A percentile compares a stretch with the other conserved stretches of the same genome.
Conservation (phyloP, 2,329 filamentous ascomycete genomes). For the Hypoxylon sp. region DNA sequence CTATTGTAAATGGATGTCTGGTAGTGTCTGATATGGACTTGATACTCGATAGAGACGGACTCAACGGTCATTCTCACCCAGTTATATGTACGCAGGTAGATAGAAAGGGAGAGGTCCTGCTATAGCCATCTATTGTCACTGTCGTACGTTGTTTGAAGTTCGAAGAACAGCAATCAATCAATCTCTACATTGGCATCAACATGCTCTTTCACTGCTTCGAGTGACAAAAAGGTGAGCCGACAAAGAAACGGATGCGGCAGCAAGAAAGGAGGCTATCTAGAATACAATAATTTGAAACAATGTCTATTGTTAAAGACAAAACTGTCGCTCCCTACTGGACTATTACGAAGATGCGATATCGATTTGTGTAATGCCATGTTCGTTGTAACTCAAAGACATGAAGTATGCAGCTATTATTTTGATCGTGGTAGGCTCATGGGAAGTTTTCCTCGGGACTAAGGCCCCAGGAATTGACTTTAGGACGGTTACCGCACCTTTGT, state of each 20-base stretch:
- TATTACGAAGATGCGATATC: neutral
- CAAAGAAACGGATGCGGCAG: constrained; percentile 28
- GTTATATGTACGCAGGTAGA: neutral
- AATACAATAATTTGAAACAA: neutral
- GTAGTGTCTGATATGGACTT: neutral
- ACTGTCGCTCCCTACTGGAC: neutral
- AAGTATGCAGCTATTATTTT: no score
- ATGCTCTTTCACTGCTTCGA: constrained; percentile 18
- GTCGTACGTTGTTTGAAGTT: neutral
- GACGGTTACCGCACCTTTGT: no score
- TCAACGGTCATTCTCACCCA: neutral
- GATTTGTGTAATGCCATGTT: neutral
- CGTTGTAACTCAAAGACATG: no score
- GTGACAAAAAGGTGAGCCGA: neutral
- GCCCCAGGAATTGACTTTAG: no score
- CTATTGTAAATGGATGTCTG: neutral
- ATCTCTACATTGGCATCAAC: neutral
- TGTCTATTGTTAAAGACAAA: neutral
- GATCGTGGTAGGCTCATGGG: no score
- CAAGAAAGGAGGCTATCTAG: constrained; percentile 13
- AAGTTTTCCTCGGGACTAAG: no score
- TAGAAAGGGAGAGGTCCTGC: neutral
- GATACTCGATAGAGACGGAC: neutral
- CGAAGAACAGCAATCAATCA: constrained; percentile 4
- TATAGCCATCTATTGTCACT: constrained; percentile 4